Base-by-base conservation (phyloP, 352 stramenopile species). In the Phytophthora citricola region DNA sequence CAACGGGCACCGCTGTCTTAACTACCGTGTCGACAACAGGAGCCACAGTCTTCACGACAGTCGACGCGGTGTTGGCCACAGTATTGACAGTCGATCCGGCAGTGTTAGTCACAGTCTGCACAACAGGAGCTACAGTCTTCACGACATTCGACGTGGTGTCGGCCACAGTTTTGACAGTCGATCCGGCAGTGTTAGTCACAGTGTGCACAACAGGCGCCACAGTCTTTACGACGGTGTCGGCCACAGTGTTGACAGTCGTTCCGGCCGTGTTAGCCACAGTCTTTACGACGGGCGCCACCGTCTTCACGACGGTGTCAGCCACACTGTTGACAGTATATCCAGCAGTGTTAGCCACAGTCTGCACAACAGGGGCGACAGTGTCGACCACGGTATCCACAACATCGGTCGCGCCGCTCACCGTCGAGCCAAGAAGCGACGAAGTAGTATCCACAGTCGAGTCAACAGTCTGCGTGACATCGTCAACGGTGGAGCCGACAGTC, bases 71-170 rank as follows among this genome's bases (percentile, higher is more conserved):
- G 1, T 65, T 27, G 5, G 45, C 32, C 7, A 26, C 24, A 26
- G 24, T 26, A 1, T 26, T 26, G 24, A 26, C 24, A 26, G 24
- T 26, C 24, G 24, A 26, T 26, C 24, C 24, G 4, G 55, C 32
- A 12, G 64, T 63, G n/a, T 59, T 44, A 1, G 43, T 53, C 17
- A 31, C 39, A 6, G 44, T 61, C n/a, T 56, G 38, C 9, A 54
- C 43, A n/a, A 57, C 34, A 26, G 50, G 36, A 1, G 22, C 24
- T 0, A 47, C 36, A 22, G 50, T 45, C 10, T 53, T 52, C 31
- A 12, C 29, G 29, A 11, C 38, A 27, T 40, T 41, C 15, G 53
- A 7, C 7, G 47, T 17, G 8, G 29, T 43, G 14, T 34, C n/a
- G 6, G 29, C 29, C 38, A 27, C 14, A 32, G 49, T 46, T 14